phyloP scores from a whole-genome alignment of 2,329 filamentous ascomycete genomes.

The Neospermospora avenae region DNA sequence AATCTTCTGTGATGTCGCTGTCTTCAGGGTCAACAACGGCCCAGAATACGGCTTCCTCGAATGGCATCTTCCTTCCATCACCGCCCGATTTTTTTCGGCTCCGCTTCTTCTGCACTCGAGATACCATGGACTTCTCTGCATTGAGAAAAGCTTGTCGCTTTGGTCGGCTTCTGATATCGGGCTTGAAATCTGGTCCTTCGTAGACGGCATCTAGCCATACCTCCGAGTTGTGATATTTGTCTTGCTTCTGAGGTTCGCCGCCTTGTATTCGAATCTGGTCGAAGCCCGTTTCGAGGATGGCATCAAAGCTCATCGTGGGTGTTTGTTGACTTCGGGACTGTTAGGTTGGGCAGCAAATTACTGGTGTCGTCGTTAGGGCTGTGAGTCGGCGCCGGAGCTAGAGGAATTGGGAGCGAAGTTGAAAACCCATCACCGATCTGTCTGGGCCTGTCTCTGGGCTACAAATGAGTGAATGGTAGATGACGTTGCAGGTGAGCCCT shows the following conservation, averaged over 20 bases:
- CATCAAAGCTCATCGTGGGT: neutral
- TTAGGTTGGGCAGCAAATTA: neutral
- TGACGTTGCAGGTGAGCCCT: too few species aligned
- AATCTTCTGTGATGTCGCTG: neutral
- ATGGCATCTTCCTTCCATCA: neutral
- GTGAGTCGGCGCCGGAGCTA: too few species aligned
- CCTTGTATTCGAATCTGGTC: neutral
- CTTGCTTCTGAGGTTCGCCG: neutral
- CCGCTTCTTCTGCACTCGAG: neutral
- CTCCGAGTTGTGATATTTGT: neutral
- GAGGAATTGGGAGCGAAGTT: too few species aligned
- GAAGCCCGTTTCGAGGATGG: too few species aligned
- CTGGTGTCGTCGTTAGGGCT: too few species aligned
- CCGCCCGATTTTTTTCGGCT: neutral
- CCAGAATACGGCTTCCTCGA: slow-evolving; percentile 4
- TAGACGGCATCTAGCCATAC: neutral
- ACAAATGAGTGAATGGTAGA: too few species aligned
- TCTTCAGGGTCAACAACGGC: neutral
- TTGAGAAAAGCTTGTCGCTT: neutral
- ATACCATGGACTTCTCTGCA: neutral
- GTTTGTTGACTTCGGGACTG: neutral
- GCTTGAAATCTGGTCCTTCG: slow-evolving; percentile 3
- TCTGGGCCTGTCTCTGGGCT: too few species aligned
- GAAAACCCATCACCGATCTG: too few species aligned
- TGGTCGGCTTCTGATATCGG: neutral